A percentile compares a stretch with the other conserved stretches of the same genome.
Evolutionary conservation across 768 basidiomycete species (phyloP).

Genomic region (Trametes elegans): DNA sequence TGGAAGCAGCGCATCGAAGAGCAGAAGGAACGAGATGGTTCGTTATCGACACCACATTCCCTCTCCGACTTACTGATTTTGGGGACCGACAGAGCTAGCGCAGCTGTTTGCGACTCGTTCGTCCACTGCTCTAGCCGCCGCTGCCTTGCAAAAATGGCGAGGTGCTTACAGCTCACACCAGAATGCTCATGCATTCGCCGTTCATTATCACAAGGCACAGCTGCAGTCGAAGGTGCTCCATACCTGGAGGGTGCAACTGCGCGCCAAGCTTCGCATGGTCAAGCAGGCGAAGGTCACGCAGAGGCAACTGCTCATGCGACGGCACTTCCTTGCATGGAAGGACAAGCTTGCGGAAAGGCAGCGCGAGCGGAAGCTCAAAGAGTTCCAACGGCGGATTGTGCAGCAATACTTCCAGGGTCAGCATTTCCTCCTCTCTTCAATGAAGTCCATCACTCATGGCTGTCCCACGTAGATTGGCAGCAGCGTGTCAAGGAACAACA

Average conservation of each 20-base stretch:
- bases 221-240: slow-evolving; percentile 42
- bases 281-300: slow-evolving; percentile 56
- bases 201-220: slow-evolving; percentile 45
- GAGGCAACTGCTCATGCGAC: slow-evolving; percentile 48
- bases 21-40: slow-evolving; percentile 47
- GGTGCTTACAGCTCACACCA: slow-evolving; percentile 41
- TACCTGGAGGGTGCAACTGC: slow-evolving; percentile 55
- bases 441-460: too few relatives aligned
- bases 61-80: neutral
- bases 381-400: slow-evolving; percentile 40
- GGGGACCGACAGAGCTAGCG: slow-evolving; percentile 41
- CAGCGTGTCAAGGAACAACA: slow-evolving; percentile 36
- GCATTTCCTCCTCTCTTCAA: slow-evolving; percentile 8
- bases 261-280: slow-evolving; percentile 44
- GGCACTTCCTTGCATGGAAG: slow-evolving; percentile 49
- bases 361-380: slow-evolving; percentile 44
- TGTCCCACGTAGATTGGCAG: slow-evolving; percentile 57
- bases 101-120: slow-evolving; percentile 47
- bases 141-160: slow-evolving; percentile 47
- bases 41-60: neutral
- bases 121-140: slow-evolving; percentile 37
- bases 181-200: slow-evolving; percentile 47
- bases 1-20: slow-evolving; percentile 50
- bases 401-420: slow-evolving; percentile 37
- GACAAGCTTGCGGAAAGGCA: slow-evolving; percentile 42